Evolutionary conservation across 1,139 yeast species (phyloP), one percentile per base, ranked within the genome.

Genomic region (Chernovozyma aurita): DNA sequence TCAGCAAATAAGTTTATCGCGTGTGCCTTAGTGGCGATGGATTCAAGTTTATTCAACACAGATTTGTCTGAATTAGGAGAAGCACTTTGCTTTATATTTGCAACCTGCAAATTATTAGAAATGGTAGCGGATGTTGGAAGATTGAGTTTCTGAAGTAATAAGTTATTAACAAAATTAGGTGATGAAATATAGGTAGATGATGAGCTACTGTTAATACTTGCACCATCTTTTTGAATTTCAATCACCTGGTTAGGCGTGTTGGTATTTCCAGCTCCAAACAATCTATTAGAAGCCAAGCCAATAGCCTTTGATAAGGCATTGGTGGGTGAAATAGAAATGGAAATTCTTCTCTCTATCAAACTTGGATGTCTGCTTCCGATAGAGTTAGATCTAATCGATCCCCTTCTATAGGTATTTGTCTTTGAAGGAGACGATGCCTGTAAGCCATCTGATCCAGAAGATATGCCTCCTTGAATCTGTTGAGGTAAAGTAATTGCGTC

Each of bases 1-100:
- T 88, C 96, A 0, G 97, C 97, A 64, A 84, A 88, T 28, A 88
- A 66, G 46, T 82, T 81, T 17, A 92, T 80, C 0, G 95, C 95
- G 55, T 87, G 94, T 0, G 96, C 87, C 62, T 87, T 87, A 1
- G 95, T 87, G 3, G 95, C 87, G 35, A 87, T 62, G 2, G 80
- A 71, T 55, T 90, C 97, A 41, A 92, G 65, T 38, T 70, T 73
- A 33, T 61, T 58, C 61, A 52, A 63, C 34, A 60, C 71, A 50
- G 45, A 40, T 41, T 70, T 73, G 40, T 71, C 76, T 9, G 57
- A 50, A 4, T 54, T 41, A 36, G 35, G 35, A 29, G 36, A 30
- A 28, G 17, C 41, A 15, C 16, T 34, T 33, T 32, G 31, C 4
- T 28, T 9, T 17, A 32, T 15, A 18, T 30, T 20, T 13, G 39